These are phyloP conservation scores for Oldenlandia corymbosa DNA, from an alignment of 257 asterid species.

Conservation along the genomic window DNA sequence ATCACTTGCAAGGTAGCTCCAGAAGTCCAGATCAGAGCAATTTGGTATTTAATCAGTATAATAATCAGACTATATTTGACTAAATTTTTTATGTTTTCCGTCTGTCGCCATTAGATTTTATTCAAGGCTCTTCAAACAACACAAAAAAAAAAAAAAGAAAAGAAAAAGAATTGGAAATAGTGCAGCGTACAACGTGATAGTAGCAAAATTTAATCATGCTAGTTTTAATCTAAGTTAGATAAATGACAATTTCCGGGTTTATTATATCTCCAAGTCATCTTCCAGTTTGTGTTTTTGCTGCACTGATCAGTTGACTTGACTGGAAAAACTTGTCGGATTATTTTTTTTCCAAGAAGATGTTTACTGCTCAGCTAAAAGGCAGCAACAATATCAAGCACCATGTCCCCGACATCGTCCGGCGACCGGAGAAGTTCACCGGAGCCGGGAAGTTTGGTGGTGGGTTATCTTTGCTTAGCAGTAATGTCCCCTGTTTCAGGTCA, in stretches of 20 bases:
- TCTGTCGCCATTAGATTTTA: no score
- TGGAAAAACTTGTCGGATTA: not conserved
- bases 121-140: no score
- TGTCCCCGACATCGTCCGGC: conserved; percentile 31
- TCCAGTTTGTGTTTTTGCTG: not conserved
- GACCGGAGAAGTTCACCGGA: conserved; percentile 26
- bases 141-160: no score
- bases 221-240: no score
- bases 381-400: conserved; percentile 23
- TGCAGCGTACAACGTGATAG: no score
- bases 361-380: conserved; percentile 52
- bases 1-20: no score
- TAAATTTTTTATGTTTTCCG: no score
- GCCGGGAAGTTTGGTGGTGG: conserved; percentile 19
- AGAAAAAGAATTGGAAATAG: no score
- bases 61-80: no score
- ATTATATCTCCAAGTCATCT: not conserved
- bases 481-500: conserved; percentile 24
- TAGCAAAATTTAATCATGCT: no score
- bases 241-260: not conserved
- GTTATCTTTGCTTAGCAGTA: conserved; percentile 14
- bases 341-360: conserved; percentile 33
- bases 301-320: not conserved
- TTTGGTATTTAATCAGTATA: no score
- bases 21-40: no score